Base-by-base conservation (phyloP, 768 basidiomycete species). In the Kondoa malvinella region DNA sequence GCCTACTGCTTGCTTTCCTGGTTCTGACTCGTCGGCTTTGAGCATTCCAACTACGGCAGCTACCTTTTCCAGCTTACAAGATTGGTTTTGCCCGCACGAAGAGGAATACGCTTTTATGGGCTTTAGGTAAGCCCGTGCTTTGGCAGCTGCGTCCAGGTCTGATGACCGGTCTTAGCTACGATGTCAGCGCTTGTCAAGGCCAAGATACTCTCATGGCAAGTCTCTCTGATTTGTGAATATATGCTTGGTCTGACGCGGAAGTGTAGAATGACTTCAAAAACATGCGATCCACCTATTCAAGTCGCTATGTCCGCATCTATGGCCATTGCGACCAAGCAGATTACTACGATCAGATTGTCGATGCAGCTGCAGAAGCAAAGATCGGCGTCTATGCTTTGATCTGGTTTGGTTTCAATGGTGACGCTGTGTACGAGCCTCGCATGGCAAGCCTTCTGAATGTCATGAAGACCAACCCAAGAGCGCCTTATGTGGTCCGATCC, bases 71-170 rank as follows among this genome's bases (percentile, higher is more conserved):
- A 50, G 40, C n/a, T 25, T 61, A 8, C 14, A 64, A 1, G 63
- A 59, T 27, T 79, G 78, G 78, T 79, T 86, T 87, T 89, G 87
- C 74, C 75, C 81, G 66, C 74, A 77, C 40, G 76, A 77, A 66
- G 83, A 81, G 0, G 87, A 89, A 74, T 87, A 87, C 71, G 87
- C 82, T 0, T 88, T 88, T 74, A 76, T 88, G 63, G 87, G 86
- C 0, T 85, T n/a, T n/a, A n/a, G n/a, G n/a, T n/a, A n/a, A n/a
- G n/a, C n/a, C n/a, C n/a, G n/a, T n/a, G n/a, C n/a, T n/a, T n/a
- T n/a, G n/a, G n/a, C n/a, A n/a, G n/a, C n/a, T n/a, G n/a, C n/a
- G n/a, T n/a, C n/a, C n/a, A n/a, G n/a, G n/a, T n/a, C n/a, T n/a
- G n/a, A n/a, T n/a, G n/a, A n/a, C n/a, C n/a, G n/a, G n/a, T n/a